Percentiles rank a stretch among this genome's conserved stretches.
Conservation (phyloP, 768 basidiomycete species). For the Lentinula detonsa region DNA sequence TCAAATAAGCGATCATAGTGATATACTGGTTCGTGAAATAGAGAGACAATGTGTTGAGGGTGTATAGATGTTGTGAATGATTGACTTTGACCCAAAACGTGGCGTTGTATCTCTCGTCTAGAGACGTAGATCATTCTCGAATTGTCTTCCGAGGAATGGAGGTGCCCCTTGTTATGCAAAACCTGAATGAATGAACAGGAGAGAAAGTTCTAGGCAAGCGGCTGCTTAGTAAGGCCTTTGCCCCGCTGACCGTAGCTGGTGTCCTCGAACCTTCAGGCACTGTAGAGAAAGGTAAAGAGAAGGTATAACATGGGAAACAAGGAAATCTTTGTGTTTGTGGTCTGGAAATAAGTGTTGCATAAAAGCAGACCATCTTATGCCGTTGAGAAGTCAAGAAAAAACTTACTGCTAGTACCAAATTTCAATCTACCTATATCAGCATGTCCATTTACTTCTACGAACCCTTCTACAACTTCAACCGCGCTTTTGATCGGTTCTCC, state of each 20-base stretch:
- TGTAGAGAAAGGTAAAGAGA: not conserved
- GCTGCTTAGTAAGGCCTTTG: not conserved
- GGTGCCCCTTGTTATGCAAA: not conserved
- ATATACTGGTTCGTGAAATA: slow-evolving; percentile 36
- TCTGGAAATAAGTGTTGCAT: not conserved
- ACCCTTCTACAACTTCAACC: slow-evolving; percentile 38
- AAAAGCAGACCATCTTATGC: not conserved
- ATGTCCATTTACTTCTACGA: slow-evolving; percentile 33
- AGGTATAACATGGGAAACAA: too few species aligned
- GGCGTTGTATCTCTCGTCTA: not conserved
- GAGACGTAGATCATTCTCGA: not conserved
- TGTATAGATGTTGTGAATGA: not conserved
- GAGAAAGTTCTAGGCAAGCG: not conserved
- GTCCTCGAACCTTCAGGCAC: not conserved
- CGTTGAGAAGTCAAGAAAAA: not conserved
- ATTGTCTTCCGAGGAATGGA: not conserved
- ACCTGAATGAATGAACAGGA: not conserved
- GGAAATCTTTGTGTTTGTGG: too few species aligned
- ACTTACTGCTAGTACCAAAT: too few species aligned
- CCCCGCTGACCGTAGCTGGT: not conserved
- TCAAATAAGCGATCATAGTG: slow-evolving; percentile 43
- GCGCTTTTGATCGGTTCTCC: slow-evolving; percentile 33
- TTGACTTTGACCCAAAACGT: not conserved
- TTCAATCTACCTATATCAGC: not conserved
- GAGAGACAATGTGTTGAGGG: slow-evolving; percentile 15